Conservation (phyloP, 108 stramenopile genomes). For the Pseudonitzschia multiseries region DNA sequence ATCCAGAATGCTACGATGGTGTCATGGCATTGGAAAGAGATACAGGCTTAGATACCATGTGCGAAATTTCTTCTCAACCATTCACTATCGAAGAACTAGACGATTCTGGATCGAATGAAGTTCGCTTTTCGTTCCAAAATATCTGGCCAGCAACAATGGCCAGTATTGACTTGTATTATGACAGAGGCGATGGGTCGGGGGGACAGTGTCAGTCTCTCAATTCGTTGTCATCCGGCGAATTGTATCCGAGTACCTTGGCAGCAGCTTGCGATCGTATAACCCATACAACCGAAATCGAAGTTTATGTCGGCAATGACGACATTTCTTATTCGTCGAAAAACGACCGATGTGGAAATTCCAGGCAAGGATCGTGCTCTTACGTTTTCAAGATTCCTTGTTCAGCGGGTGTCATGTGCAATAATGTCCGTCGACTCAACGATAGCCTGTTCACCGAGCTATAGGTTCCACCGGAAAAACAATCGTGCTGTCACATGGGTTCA, state of each 20-base stretch:
- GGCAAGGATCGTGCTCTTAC: neutral
- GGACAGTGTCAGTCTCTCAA: constrained; percentile 1
- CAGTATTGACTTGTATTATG: constrained; percentile 6
- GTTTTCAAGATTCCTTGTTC: constrained; percentile 3
- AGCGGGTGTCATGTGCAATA: constrained; percentile 9
- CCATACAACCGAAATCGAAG: constrained; percentile 2
- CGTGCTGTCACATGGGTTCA: no score
- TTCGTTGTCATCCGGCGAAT: neutral
- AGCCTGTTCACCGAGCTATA: neutral
- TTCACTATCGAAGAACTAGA: constrained; percentile 10
- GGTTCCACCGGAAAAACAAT: neutral
- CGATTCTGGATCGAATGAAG: constrained; percentile 9
- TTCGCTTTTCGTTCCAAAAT: constrained; percentile 9
- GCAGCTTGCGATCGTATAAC: constrained; percentile 3
- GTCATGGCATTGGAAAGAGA: neutral
- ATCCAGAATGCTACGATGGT: constrained; percentile 3
- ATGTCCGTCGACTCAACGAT: neutral
- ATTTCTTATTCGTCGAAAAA: neutral
- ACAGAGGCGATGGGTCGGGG: constrained; percentile 7
- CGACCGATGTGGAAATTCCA: neutral
- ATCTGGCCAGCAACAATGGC: neutral
- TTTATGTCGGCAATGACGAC: neutral
- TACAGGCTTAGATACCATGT: constrained; percentile 4
- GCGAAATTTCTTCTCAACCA: constrained; percentile 3
- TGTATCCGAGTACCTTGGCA: constrained; percentile 2